phyloP scores from a whole-genome alignment of 2,329 filamentous ascomycete species.

The Aspergillus pseudoviridinutans region DNA sequence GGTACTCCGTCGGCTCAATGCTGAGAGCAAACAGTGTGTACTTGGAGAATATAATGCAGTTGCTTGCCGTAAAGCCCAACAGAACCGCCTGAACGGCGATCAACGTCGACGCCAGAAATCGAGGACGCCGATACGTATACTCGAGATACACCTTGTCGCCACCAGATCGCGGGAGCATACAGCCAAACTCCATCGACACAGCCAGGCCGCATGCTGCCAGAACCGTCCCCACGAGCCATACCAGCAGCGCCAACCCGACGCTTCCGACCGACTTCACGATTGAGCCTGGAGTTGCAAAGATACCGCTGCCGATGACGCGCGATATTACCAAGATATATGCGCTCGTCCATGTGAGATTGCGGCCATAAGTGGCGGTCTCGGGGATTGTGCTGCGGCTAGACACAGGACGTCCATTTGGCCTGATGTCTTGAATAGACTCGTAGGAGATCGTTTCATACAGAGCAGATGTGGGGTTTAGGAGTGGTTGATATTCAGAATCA shows the following conservation, averaged over 20 bases:
- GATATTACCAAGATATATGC: conserved; percentile 66
- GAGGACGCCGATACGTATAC: conserved; percentile 61
- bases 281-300: conserved; percentile 67
- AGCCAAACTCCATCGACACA: conserved; percentile 64
- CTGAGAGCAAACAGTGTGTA: conserved; percentile 60
- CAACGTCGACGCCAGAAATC: conserved; percentile 61
- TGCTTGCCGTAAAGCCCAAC: conserved; percentile 65
- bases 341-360: conserved; percentile 59
- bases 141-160: conserved; percentile 69
- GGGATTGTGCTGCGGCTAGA: conserved; percentile 58
- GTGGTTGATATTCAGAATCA: conserved; percentile 16
- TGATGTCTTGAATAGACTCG: not conserved
- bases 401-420: not conserved
- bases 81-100: conserved; percentile 62
- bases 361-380: conserved; percentile 55
- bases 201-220: conserved; percentile 60
- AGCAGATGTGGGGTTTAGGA: conserved; percentile 7
- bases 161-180: conserved; percentile 66
- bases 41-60: conserved; percentile 66
- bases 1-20: conserved; percentile 47
- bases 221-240: conserved; percentile 62
- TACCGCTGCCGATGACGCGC: conserved; percentile 65
- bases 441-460: not conserved
- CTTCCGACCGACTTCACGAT: conserved; percentile 66
- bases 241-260: conserved; percentile 56